phyloP scores from a whole-genome alignment of 495 filamentous ascomycete species.

The Talaromyces nanjingensis region DNA sequence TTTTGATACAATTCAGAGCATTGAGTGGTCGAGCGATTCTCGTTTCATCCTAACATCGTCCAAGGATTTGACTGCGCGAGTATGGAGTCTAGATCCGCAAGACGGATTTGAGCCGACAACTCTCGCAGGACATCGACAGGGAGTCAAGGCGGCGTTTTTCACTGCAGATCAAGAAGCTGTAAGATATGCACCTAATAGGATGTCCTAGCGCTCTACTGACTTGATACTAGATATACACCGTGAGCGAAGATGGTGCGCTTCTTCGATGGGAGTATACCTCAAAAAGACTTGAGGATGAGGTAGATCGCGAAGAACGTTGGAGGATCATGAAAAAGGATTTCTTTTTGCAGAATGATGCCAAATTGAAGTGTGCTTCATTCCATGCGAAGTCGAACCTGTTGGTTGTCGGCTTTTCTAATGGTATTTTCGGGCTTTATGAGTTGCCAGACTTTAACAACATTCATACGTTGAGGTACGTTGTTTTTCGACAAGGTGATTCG shows the following conservation, averaged over 20 bases:
- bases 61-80: slow-evolving; percentile 83
- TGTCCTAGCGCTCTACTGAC: slow-evolving; percentile 47
- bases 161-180: slow-evolving; percentile 81
- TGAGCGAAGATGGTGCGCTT: slow-evolving; percentile 61
- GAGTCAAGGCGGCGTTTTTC: slow-evolving; percentile 83
- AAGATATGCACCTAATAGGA: slow-evolving; percentile 18
- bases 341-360: slow-evolving; percentile 85
- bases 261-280: slow-evolving; percentile 57
- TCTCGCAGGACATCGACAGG: slow-evolving; percentile 81
- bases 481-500: not conserved
- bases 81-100: slow-evolving; percentile 88
- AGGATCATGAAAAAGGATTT: slow-evolving; percentile 80
- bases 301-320: slow-evolving; percentile 57
- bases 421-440: slow-evolving; percentile 88
- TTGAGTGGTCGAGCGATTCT: slow-evolving; percentile 94
- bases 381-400: slow-evolving; percentile 80
- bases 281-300: slow-evolving; percentile 25
- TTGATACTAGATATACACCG: slow-evolving; percentile 63
- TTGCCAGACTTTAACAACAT: slow-evolving; percentile 96
- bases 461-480: slow-evolving; percentile 61
- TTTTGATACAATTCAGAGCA: slow-evolving; percentile 74
- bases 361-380: slow-evolving; percentile 80
- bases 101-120: slow-evolving; percentile 85
- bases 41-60: slow-evolving; percentile 87
- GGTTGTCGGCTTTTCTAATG: slow-evolving; percentile 90